A percentile compares a stretch with the other conserved stretches of the same genome.
Conservation (phyloP, 75 land plant genomes). For the Pinus taeda region DNA sequence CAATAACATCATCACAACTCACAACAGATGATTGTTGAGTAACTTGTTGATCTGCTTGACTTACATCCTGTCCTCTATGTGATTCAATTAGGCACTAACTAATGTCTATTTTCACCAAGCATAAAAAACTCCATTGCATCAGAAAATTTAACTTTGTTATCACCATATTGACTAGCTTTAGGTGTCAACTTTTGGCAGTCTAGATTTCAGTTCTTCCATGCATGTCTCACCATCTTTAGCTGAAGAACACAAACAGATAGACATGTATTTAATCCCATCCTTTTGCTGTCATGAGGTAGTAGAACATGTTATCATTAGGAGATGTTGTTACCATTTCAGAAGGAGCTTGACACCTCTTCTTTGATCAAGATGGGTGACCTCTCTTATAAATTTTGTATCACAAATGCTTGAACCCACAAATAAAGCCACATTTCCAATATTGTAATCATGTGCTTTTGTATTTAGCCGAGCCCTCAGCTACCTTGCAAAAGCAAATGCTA, state of each 20-base stretch:
- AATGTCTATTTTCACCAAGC: neutral
- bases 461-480: too few relatives aligned
- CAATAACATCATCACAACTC: neutral
- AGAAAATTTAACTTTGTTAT: neutral
- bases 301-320: neutral
- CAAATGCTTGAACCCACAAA: too few relatives aligned
- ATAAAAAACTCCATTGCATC: conserved; percentile 1
- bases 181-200: neutral
- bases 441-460: too few relatives aligned
- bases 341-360: neutral
- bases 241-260: neutral
- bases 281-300: neutral
- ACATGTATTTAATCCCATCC: neutral
- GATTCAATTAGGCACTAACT: too few relatives aligned
- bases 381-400: neutral
- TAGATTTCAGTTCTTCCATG: neutral
- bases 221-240: neutral
- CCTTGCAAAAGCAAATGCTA: neutral
- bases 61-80: neutral
- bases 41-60: neutral
- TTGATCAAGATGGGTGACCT: neutral
- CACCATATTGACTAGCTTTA: neutral
- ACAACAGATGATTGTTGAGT: neutral
- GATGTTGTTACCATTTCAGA: neutral
- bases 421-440: too few relatives aligned